Conservation (phyloP, 2,329 filamentous ascomycete species). For the Colletotrichum phormii region DNA sequence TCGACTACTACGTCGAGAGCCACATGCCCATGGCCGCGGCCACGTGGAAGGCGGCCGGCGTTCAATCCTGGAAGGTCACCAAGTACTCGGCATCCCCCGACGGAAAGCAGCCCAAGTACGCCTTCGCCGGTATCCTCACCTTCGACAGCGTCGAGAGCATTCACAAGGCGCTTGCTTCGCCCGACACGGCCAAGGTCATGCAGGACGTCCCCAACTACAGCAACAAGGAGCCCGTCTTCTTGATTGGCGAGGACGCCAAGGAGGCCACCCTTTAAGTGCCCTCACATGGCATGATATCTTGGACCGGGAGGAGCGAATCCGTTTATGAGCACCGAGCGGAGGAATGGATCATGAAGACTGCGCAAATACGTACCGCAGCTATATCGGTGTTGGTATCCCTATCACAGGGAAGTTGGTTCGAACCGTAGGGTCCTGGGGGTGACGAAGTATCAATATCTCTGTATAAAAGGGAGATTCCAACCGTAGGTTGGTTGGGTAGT, state of each 20-base stretch:
- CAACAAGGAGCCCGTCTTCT: slow-evolving; percentile 51
- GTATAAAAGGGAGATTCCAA: too few species aligned
- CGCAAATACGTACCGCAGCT: neutral
- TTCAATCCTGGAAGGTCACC: slow-evolving; percentile 22
- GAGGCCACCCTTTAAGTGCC: neutral
- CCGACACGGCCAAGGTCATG: slow-evolving; percentile 25
- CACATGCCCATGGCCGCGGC: slow-evolving; percentile 30
- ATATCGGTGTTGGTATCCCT: too few species aligned
- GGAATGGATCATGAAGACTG: neutral
- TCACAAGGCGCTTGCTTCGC: slow-evolving; percentile 20
- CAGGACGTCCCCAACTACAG: slow-evolving; percentile 33
- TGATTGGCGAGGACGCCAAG: slow-evolving; percentile 42
- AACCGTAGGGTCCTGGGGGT: too few species aligned
- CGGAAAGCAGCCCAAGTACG: slow-evolving; percentile 26
- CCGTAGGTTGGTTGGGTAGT: too few species aligned
- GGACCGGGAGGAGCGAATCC: neutral
- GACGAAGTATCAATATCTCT: too few species aligned
- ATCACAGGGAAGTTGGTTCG: too few species aligned
- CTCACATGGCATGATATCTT: neutral
- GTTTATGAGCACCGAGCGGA: neutral
- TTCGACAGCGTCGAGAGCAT: slow-evolving; percentile 22
- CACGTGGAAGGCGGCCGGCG: slow-evolving; percentile 20
- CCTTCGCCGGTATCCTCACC: slow-evolving; percentile 19
- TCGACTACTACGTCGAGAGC: slow-evolving; percentile 35
- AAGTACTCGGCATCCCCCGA: slow-evolving; percentile 23